These are phyloP conservation scores for Scheffersomyces spartinae DNA, from an alignment of 805 yeast genomes.

Conservation along the genomic window DNA sequence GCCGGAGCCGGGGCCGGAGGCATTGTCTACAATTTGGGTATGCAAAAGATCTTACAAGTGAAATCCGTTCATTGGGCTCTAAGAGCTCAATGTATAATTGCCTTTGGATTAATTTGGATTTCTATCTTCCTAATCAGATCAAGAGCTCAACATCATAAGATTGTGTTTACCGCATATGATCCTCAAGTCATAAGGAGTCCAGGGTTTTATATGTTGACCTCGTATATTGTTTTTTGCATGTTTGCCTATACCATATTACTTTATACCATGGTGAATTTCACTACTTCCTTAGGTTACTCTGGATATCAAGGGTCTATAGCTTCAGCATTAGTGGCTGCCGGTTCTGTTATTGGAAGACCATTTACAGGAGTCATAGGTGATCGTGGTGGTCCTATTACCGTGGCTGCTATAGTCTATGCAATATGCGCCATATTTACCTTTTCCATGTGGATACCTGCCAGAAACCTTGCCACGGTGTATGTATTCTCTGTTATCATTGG, in stretches of 20 bases:
- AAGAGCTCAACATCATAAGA: conserved; percentile 6
- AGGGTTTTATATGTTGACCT: conserved; percentile 30
- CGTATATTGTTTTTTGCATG: conserved; percentile 36
- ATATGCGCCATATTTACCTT: conserved; percentile 29
- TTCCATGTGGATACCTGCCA: conserved; percentile 49
- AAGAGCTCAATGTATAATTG: conserved; percentile 32
- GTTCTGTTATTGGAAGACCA: conserved; percentile 47
- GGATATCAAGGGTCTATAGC: conserved; percentile 45
- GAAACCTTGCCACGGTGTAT: conserved; percentile 44
- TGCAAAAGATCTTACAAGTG: conserved; percentile 30
- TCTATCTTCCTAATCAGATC: not conserved
- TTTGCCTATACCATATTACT: conserved; percentile 52
- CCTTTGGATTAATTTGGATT: not conserved
- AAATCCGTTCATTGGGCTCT: conserved; percentile 37
- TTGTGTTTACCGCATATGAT: conserved; percentile 28
- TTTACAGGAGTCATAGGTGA: conserved; percentile 40
- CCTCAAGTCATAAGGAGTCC: conserved; percentile 19
- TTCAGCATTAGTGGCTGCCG: conserved; percentile 49
- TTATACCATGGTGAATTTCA: conserved; percentile 49
- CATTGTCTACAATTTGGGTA: conserved; percentile 34
- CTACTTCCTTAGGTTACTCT: conserved; percentile 47
- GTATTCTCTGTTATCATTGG: conserved; percentile 44
- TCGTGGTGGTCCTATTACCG: conserved; percentile 38
- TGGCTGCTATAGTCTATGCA: conserved; percentile 24
- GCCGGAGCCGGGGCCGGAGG: conserved; percentile 48